phyloP scores from a whole-genome alignment of 2,329 filamentous ascomycete species.

The Dactylellina sp. region DNA sequence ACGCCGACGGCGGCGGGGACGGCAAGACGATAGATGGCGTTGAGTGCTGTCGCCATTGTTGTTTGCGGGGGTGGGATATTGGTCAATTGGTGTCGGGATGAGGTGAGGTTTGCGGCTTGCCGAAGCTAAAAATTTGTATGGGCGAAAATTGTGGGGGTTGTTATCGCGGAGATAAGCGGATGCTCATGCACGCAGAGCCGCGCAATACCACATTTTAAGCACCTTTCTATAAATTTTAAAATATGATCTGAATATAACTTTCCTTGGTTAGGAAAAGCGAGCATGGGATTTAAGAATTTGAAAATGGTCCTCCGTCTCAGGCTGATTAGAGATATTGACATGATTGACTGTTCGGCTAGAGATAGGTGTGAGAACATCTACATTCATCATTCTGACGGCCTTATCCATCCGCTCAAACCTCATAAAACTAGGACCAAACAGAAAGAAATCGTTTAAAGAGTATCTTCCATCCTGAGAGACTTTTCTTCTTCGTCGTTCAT shows the following conservation, averaged over 20 bases:
- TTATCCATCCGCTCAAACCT: too few relatives aligned
- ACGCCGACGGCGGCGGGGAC: conserved; percentile 78
- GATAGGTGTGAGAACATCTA: too few relatives aligned
- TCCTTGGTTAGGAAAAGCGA: too few relatives aligned
- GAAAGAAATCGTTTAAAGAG: too few relatives aligned
- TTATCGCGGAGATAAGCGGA: conserved; percentile 48
- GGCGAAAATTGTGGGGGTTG: conserved; percentile 44
- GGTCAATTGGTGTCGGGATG: conserved; percentile 13
- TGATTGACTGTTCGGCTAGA: too few relatives aligned
- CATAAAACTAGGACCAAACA: too few relatives aligned
- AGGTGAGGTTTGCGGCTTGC: conserved; percentile 26
- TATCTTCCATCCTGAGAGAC: conserved; percentile 1
- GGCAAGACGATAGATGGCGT: conserved; percentile 74
- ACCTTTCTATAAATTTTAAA: too few relatives aligned
- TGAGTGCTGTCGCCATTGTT: conserved; percentile 69
- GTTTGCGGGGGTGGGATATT: background rate
- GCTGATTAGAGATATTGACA: too few relatives aligned
- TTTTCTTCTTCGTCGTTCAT: conserved; percentile 22
- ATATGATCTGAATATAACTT: too few relatives aligned
- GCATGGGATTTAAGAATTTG: too few relatives aligned
- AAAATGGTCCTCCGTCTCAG: too few relatives aligned
- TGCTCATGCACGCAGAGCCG: background rate
- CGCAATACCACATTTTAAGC: background rate
- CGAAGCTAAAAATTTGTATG: conserved; percentile 44
- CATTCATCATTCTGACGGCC: too few relatives aligned